phyloP scores from a whole-genome alignment of 352 stramenopile genomes.

The Pythium aphanidermatum region DNA sequence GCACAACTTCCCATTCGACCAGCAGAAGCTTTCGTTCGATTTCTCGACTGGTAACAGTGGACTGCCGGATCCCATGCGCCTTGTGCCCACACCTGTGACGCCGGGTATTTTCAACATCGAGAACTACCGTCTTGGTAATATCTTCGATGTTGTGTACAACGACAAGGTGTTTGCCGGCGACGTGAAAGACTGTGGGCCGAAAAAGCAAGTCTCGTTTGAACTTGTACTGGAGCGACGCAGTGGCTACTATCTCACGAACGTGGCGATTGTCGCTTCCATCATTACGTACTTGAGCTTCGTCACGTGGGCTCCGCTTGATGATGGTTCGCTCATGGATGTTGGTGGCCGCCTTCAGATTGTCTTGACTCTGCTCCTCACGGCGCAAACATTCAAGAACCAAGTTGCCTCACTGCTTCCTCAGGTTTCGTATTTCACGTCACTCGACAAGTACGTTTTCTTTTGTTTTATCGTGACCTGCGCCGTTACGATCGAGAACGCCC shows the following conservation, averaged over 20 bases:
- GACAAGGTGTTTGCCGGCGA: constrained; percentile 47
- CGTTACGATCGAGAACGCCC: constrained; percentile 49
- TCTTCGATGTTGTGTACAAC: constrained; percentile 43
- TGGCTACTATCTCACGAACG: constrained; percentile 53
- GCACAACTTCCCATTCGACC: constrained; percentile 50
- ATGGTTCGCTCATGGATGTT: constrained; percentile 34
- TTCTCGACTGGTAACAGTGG: constrained; percentile 14
- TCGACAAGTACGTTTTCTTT: constrained; percentile 65
- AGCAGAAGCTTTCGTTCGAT: constrained; percentile 47
- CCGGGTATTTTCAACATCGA: constrained; percentile 36
- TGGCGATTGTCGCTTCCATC: constrained; percentile 33
- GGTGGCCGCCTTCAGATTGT: constrained; percentile 50
- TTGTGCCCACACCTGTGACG: constrained; percentile 27
- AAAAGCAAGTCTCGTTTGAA: constrained; percentile 45
- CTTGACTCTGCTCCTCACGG: constrained; percentile 48
- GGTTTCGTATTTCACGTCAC: constrained; percentile 56
- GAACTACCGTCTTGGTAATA: constrained; percentile 51
- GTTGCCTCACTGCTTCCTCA: constrained; percentile 44
- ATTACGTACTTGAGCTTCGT: constrained; percentile 58
- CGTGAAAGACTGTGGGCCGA: constrained; percentile 25
- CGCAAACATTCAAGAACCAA: constrained; percentile 55
- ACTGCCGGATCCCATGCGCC: constrained; percentile 25
- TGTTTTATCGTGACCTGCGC: constrained; percentile 50
- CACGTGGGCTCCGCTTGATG: constrained; percentile 32
- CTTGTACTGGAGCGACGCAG: constrained; percentile 48